Percentiles rank a stretch among this genome's conserved stretches.
Conservation (phyloP, 805 yeast genomes). For the Saccharomycopsis sp. region DNA sequence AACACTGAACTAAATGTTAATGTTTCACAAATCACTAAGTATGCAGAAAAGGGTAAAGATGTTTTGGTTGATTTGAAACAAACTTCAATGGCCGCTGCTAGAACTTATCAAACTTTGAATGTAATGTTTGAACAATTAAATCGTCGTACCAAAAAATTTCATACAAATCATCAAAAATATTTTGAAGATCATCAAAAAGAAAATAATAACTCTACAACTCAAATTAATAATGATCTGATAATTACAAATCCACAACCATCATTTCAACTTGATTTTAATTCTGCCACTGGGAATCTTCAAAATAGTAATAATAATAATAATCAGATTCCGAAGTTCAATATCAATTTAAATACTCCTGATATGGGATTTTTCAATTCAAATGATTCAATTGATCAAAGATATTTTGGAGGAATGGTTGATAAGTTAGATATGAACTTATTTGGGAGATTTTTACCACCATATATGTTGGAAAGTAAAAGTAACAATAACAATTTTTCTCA, state of each 20-base stretch:
- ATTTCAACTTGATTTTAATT: constrained; percentile 9
- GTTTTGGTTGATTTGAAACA: constrained; percentile 63
- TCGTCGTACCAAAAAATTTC: constrained; percentile 49
- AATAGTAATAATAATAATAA: constrained; percentile 13
- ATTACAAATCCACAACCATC: constrained; percentile 11
- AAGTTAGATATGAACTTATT: constrained; percentile 76
- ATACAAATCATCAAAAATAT: constrained; percentile 18
- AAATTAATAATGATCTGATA: constrained; percentile 6
- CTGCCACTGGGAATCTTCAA: not conserved
- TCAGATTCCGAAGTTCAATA: not conserved
- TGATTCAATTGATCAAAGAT: constrained; percentile 16
- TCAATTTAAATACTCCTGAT: constrained; percentile 5
- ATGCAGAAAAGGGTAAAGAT: constrained; percentile 73
- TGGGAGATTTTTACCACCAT: constrained; percentile 77
- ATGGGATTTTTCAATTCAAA: not conserved
- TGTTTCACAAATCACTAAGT: constrained; percentile 38
- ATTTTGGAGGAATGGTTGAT: constrained; percentile 63
- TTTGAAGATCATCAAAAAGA: constrained; percentile 10
- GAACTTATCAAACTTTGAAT: constrained; percentile 73
- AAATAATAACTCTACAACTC: not conserved
- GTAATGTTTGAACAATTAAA: constrained; percentile 73
- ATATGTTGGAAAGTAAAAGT: constrained; percentile 41
- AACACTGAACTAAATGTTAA: constrained; percentile 15
- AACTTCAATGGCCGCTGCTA: constrained; percentile 63
- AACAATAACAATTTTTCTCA: constrained; percentile 10